These are phyloP conservation scores for Fusarium papillatum DNA, from an alignment of 2,329 filamentous ascomycete species.

Conservation along the genomic window DNA sequence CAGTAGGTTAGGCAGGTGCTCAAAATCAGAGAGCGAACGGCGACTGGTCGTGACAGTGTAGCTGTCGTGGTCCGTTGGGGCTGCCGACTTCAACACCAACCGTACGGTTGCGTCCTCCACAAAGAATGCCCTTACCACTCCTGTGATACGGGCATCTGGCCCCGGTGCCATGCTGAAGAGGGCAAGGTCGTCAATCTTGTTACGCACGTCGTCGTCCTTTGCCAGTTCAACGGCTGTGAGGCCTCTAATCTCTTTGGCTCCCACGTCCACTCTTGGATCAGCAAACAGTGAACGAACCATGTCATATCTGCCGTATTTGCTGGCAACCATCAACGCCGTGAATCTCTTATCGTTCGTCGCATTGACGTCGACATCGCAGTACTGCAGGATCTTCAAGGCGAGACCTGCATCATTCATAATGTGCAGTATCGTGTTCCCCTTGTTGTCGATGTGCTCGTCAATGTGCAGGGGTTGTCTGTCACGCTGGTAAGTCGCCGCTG, in stretches of 20 bases:
- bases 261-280: slow-evolving; percentile 88
- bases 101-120: slow-evolving; percentile 96
- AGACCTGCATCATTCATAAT: slow-evolving; percentile 90
- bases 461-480: slow-evolving; percentile 88
- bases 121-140: slow-evolving; percentile 95
- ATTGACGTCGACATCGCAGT: slow-evolving; percentile 96
- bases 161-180: slow-evolving; percentile 82
- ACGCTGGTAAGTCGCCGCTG: slow-evolving; percentile 80
- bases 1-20: slow-evolving; percentile 87
- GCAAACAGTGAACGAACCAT: slow-evolving; percentile 91
- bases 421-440: slow-evolving; percentile 96
- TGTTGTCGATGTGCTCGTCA: slow-evolving; percentile 92
- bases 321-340: slow-evolving; percentile 96
- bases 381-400: slow-evolving; percentile 80
- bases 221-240: slow-evolving; percentile 96
- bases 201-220: slow-evolving; percentile 97
- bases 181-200: slow-evolving; percentile 94
- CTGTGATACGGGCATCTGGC: slow-evolving; percentile 86
- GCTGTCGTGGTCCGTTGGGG: slow-evolving; percentile 82
- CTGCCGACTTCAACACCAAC: slow-evolving; percentile 94
- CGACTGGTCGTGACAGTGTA: slow-evolving; percentile 97
- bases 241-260: slow-evolving; percentile 86
- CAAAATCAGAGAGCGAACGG: slow-evolving; percentile 89
- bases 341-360: slow-evolving; percentile 96
- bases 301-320: slow-evolving; percentile 96